Conservation (phyloP, 352 stramenopile genomes). For the Thraustotheca clavata region DNA sequence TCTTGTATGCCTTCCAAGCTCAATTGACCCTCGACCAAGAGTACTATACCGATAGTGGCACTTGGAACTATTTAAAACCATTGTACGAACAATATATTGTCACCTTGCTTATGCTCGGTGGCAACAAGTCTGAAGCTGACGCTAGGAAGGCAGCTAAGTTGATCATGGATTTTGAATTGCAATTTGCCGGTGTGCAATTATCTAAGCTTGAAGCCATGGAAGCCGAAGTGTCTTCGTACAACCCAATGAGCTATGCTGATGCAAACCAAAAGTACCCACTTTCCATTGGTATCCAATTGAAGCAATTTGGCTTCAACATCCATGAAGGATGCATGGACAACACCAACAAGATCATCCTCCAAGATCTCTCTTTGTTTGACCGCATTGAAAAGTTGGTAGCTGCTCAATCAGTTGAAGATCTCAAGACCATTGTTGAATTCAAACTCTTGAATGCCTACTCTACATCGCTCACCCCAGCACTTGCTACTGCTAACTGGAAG, state of each 20-base stretch:
- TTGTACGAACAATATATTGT: slow-evolving; percentile 27
- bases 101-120: background rate
- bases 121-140: background rate
- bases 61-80: background rate
- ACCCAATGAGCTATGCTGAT: slow-evolving; percentile 33
- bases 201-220: background rate
- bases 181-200: background rate
- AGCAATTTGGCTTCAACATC: slow-evolving; percentile 11
- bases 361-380: slow-evolving; percentile 14
- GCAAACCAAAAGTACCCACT: slow-evolving; percentile 27
- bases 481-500: slow-evolving; percentile 17
- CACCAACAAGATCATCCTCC: slow-evolving; percentile 33
- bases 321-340: background rate
- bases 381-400: background rate
- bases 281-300: background rate
- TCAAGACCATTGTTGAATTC: background rate
- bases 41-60: background rate
- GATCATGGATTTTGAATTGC: slow-evolving; percentile 31
- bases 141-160: slow-evolving; percentile 23
- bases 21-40: background rate
- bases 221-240: background rate
- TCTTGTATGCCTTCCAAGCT: background rate
- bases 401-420: background rate
- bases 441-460: background rate
- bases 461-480: background rate